Evolutionary conservation across 768 basidiomycete genomes (phyloP).

Genomic region (Naganishia kalamii): DNA sequence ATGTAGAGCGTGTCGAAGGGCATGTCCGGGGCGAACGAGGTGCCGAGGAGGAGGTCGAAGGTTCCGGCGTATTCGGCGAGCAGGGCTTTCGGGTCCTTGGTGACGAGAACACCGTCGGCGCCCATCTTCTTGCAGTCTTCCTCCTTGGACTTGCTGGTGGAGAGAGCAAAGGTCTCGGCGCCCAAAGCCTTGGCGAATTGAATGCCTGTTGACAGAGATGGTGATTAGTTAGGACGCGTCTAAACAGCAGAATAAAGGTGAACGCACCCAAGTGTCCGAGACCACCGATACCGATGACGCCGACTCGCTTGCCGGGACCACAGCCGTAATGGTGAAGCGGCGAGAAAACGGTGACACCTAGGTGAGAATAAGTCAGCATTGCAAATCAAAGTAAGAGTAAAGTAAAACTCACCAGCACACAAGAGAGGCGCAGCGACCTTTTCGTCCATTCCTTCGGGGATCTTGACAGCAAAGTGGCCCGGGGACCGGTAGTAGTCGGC

Average conservation of each 20-base stretch:
- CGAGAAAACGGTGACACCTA: conserved; percentile 26
- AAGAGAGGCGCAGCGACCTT: conserved; percentile 35
- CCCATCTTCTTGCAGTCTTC: conserved; percentile 58
- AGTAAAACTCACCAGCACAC: conserved; percentile 28
- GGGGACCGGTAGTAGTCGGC: conserved; percentile 41
- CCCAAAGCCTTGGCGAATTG: conserved; percentile 55
- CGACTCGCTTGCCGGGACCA: conserved; percentile 40
- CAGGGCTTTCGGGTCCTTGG: conserved; percentile 44
- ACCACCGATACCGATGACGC: conserved; percentile 42
- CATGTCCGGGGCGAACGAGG: conserved; percentile 47
- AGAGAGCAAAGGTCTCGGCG: conserved; percentile 57
- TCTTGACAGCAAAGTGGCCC: conserved; percentile 55
- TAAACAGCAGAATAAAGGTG: neutral
- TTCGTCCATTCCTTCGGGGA: conserved; percentile 59
- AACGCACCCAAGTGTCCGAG: conserved; percentile 20
- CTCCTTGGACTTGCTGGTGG: conserved; percentile 54
- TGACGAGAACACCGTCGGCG: conserved; percentile 55
- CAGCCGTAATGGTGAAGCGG: conserved; percentile 36
- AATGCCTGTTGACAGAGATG: conserved; percentile 24
- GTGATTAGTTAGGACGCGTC: neutral
- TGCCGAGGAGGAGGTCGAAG: conserved; percentile 48
- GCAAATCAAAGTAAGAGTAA: neutral
- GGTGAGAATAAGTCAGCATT: neutral
- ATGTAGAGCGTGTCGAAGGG: conserved; percentile 27
- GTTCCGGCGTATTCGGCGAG: conserved; percentile 41